A percentile compares a stretch with the other conserved stretches of the same genome.
Evolutionary conservation across 345 rosid genomes (phyloP).

Genomic region (Eutrema yunnanense): DNA sequence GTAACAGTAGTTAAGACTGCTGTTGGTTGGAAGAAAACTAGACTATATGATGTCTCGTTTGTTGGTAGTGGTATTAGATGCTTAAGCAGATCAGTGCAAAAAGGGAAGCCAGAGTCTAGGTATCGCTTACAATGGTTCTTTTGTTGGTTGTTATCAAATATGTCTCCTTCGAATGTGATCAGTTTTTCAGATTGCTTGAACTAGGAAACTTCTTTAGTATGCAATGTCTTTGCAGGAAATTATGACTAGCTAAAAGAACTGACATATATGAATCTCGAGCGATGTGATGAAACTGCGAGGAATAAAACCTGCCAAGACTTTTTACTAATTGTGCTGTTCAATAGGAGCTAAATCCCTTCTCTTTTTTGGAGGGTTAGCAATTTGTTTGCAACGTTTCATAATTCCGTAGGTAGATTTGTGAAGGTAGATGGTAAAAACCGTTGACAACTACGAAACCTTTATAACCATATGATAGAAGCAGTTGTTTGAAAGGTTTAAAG

Average conservation of each 20-base stretch:
- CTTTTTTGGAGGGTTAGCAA: not conserved
- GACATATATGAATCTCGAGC: not conserved
- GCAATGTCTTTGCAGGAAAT: not conserved
- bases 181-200: not conserved
- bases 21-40: conserved; percentile 3
- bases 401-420: not conserved
- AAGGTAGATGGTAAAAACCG: not conserved
- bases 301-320: not conserved
- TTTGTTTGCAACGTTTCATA: not conserved
- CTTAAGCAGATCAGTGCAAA: not conserved
- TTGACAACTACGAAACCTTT: not conserved
- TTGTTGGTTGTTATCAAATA: not conserved
- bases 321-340: not conserved
- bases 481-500: too few species aligned
- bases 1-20: not conserved
- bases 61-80: not conserved
- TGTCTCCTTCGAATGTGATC: not conserved
- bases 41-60: not conserved
- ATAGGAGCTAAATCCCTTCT: not conserved
- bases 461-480: not conserved
- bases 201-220: not conserved
- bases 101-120: not conserved
- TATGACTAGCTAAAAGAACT: conserved; percentile 3
- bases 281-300: not conserved
- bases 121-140: not conserved